Evolutionary conservation across 2,329 filamentous ascomycete genomes (phyloP).

Genomic region (Juglanconis juglandina): DNA sequence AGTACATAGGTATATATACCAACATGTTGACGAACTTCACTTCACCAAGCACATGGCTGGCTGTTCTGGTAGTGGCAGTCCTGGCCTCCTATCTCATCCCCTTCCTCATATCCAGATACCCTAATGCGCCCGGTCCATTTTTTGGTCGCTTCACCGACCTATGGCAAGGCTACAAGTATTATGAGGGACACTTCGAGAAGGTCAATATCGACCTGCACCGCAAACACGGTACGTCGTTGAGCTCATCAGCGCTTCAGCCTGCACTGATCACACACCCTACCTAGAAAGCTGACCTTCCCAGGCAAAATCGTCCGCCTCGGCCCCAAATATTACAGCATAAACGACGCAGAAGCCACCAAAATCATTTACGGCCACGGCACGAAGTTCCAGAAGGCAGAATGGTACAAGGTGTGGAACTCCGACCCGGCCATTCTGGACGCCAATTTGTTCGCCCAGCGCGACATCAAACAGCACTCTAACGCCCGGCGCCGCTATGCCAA

Average conservation of each 20-base stretch:
- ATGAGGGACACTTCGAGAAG: background rate
- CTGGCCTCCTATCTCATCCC: background rate
- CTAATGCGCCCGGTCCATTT: background rate
- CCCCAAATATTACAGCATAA: background rate
- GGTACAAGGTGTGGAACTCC: background rate
- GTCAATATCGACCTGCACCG: background rate
- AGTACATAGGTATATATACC: no score
- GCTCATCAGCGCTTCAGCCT: background rate
- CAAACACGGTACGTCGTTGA: background rate
- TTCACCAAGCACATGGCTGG: background rate
- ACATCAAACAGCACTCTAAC: background rate
- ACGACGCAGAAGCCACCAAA: background rate
- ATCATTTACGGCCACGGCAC: background rate
- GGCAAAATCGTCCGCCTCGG: background rate
- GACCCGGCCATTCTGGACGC: background rate
- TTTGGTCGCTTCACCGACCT: background rate
- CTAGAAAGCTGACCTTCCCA: background rate
- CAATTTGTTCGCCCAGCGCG: background rate
- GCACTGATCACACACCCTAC: background rate
- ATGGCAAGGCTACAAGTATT: background rate
- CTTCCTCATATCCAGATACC: background rate
- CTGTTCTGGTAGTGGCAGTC: background rate
- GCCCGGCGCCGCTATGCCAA: slow-evolving; percentile 22
- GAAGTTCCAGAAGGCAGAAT: background rate
- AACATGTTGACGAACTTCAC: background rate